These are phyloP conservation scores for Nakazawaea ishiwadae DNA, from an alignment of 805 yeast species.

Conservation along the genomic window DNA sequence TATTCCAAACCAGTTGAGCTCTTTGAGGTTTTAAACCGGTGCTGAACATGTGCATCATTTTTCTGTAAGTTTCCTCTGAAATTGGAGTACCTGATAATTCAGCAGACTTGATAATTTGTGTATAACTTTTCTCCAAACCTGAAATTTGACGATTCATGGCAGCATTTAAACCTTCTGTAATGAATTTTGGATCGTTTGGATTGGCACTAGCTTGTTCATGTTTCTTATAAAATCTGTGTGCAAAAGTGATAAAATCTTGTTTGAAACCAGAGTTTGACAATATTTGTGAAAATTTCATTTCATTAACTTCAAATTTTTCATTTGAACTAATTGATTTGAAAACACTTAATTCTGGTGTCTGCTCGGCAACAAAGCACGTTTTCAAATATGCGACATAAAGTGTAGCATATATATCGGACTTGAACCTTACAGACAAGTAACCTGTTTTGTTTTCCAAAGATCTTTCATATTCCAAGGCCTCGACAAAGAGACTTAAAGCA, in stretches of 20 bases:
- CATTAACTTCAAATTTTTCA: conserved; percentile 1
- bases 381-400: conserved; percentile 6
- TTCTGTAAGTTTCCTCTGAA: conserved; percentile 34
- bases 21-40: conserved; percentile 28
- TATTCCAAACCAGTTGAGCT: conserved; percentile 46
- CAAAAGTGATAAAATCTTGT: not conserved
- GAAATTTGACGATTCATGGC: conserved; percentile 7
- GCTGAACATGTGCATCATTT: conserved; percentile 43
- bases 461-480: conserved; percentile 19
- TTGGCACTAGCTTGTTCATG: not conserved
- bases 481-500: conserved; percentile 25
- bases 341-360: conserved; percentile 17
- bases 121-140: conserved; percentile 1
- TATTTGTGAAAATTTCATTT: not conserved
- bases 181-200: conserved; percentile 8
- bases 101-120: conserved; percentile 11
- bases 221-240: not conserved
- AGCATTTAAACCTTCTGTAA: conserved; percentile 2
- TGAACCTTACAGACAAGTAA: not conserved
- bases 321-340: conserved; percentile 1
- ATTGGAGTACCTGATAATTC: conserved; percentile 27
- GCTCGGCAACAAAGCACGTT: conserved; percentile 7
- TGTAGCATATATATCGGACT: not conserved
- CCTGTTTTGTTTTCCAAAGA: conserved; percentile 3
- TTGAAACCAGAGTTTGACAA: not conserved